Conservation (phyloP, 2,329 filamentous ascomycete species). For the Aspergillus sp. region DNA sequence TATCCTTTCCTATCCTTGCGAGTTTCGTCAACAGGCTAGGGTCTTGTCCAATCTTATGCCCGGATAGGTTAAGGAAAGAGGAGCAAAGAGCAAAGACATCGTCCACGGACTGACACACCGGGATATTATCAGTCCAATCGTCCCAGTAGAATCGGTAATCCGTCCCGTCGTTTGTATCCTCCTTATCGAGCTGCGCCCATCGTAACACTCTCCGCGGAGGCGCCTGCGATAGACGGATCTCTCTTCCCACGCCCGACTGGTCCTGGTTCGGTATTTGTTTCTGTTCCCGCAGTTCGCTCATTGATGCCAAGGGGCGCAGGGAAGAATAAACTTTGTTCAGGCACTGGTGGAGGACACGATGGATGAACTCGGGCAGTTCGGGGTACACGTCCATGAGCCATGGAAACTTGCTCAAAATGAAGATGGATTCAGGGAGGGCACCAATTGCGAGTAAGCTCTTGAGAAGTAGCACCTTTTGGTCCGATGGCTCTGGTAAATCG, state of each 20-base stretch:
- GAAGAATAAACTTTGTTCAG: slow-evolving; percentile 68
- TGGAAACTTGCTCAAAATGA: slow-evolving; percentile 84
- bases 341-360: slow-evolving; percentile 79
- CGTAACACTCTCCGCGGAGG: slow-evolving; percentile 64
- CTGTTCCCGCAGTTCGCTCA: slow-evolving; percentile 42
- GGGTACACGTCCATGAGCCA: slow-evolving; percentile 86
- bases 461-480: slow-evolving; percentile 83
- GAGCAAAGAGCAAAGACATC: slow-evolving; percentile 85
- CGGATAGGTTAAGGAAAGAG: slow-evolving; percentile 78
- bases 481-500: slow-evolving; percentile 65
- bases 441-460: slow-evolving; percentile 85
- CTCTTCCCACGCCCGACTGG: slow-evolving; percentile 63
- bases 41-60: slow-evolving; percentile 85
- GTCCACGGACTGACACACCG: slow-evolving; percentile 82
- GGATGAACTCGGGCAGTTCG: slow-evolving; percentile 73
- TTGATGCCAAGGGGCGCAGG: slow-evolving; percentile 43
- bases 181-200: slow-evolving; percentile 79
- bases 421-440: slow-evolving; percentile 86
- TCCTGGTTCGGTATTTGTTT: slow-evolving; percentile 54
- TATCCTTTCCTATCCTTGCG: slow-evolving; percentile 76
- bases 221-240: slow-evolving; percentile 57
- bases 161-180: slow-evolving; percentile 67
- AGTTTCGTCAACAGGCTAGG: slow-evolving; percentile 72
- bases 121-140: slow-evolving; percentile 92
- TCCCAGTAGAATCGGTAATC: slow-evolving; percentile 95